Evolutionary conservation across 139 green algal genomes (phyloP), one percentile per base, ranked within the genome.

Genomic region (Chlorella sp.): DNA sequence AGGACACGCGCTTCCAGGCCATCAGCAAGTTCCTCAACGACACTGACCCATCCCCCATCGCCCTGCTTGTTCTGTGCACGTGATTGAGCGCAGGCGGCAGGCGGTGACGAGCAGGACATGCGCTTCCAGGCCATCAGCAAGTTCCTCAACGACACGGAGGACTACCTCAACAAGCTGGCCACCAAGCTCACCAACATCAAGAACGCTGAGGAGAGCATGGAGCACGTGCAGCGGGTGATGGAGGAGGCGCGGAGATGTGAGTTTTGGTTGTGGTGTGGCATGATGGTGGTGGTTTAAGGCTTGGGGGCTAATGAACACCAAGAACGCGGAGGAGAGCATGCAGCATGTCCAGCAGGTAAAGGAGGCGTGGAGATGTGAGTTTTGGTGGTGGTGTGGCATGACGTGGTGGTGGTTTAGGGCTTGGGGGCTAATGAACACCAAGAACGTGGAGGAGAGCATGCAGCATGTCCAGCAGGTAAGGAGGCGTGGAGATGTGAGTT

Each of bases 131-230:
- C 87, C 75, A 92, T 97, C 79, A 85, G 78, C n/a, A 87, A 83
- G 55, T 97, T 96, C 81, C 81, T 95, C 65, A 72, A 82, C 22
- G 88, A 97, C 63, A 99, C 95, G 2, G 94, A 99, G 81, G 82
- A 88, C 35, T 98, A 99, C 86, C 85, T 99, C n/a, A 76, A 96
- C 71, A 82, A 86, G 33, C 90, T 99, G 62, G 87, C 89, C 22
- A 68, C 72, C 81, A 95, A 94, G 85, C 10, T 67, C 5, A 32
- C 63, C 2, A 69, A 49, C 27, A 35, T 72, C 67, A 72, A 72
- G 36, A 35, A n/a, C 3, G 67, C 67, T 23, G n/a, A 72, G 5
- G 67, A 72, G 49, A 30, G 42, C 17, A 66, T 74, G 50, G 35
- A 66, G 60, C 55, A 76, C 36, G 72, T 78, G 61, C 68, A 55